Percentiles rank a stretch among this genome's conserved stretches.
Evolutionary conservation across 2,329 filamentous ascomycete species (phyloP).

Genomic region (Claviceps sp.): DNA sequence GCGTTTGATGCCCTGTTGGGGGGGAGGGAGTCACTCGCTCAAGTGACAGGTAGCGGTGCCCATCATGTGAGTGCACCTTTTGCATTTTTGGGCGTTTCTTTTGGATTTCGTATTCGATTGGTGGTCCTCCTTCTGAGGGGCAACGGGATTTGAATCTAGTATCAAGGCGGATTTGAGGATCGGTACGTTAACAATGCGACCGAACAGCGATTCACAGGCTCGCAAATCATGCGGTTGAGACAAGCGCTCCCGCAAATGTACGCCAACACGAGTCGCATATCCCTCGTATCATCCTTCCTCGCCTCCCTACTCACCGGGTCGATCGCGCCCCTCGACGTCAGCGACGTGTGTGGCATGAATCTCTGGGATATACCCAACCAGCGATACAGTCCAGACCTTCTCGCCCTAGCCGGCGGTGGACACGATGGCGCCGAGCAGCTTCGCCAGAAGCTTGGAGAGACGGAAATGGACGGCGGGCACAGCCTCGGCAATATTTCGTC

Average conservation of each 20-base stretch:
- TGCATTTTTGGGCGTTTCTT: no score
- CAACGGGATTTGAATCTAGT: no score
- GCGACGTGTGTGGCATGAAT: conserved; percentile 93
- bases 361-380: conserved; percentile 77
- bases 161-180: no score
- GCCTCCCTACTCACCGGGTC: conserved; percentile 78
- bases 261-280: conserved; percentile 67
- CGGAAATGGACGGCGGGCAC: conserved; percentile 66
- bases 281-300: conserved; percentile 88
- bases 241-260: conserved; percentile 72
- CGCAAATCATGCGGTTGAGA: conserved; percentile 83
- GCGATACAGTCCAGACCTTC: conserved; percentile 59
- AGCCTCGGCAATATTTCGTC: conserved; percentile 60
- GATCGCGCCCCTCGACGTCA: conserved; percentile 82
- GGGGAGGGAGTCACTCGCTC: conserved; percentile 52
- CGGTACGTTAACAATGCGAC: background rate
- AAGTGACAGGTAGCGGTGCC: conserved; percentile 78
- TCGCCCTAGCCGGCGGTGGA: conserved; percentile 63
- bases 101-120: background rate
- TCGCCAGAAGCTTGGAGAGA: conserved; percentile 64
- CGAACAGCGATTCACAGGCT: conserved; percentile 78
- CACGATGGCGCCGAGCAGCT: conserved; percentile 48
- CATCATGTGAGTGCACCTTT: conserved; percentile 60
- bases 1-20: conserved; percentile 66
- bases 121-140: no score